Evolutionary conservation across 306 rosid species (phyloP).

Genomic region (Betula pendula): DNA sequence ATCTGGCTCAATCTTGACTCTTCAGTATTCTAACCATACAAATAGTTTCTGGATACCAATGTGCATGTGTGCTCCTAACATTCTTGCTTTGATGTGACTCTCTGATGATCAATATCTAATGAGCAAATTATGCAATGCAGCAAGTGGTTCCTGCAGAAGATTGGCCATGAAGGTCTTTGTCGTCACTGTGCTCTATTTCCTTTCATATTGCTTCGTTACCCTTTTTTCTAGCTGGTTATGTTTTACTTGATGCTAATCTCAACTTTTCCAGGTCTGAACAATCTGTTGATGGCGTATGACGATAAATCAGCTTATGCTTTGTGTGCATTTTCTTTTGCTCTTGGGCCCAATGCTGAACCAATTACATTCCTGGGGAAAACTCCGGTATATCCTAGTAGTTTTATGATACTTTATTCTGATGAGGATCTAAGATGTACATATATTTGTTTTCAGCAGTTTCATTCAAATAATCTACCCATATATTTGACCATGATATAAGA

Average conservation of each 20-base stretch:
- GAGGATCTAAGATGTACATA: background rate
- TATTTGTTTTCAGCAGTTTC: background rate
- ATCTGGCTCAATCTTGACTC: background rate
- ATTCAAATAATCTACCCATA: background rate
- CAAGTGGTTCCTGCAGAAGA: constrained; percentile 98
- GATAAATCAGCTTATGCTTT: constrained; percentile 94
- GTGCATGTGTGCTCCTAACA: background rate
- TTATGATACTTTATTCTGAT: constrained; percentile 3
- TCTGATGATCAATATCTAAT: constrained; percentile 31
- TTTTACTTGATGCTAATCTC: constrained; percentile 25
- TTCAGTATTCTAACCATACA: background rate
- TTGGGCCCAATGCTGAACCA: constrained; percentile 72
- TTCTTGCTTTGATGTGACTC: constrained; percentile 10
- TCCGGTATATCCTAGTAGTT: constrained; percentile 48
- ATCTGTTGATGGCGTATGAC: constrained; percentile 82
- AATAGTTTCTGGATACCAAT: constrained; percentile 3
- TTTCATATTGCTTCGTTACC: background rate
- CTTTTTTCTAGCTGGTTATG: constrained; percentile 19
- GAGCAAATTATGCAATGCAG: constrained; percentile 52
- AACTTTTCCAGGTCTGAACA: constrained; percentile 76
- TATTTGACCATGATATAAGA: background rate
- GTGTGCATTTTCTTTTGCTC: constrained; percentile 73
- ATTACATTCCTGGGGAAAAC: constrained; percentile 84
- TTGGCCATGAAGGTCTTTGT: constrained; percentile 81
- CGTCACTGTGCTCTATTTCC: constrained; percentile 11